Percentiles rank a stretch among this genome's conserved stretches.
These are phyloP conservation scores for Mortierella sp. DNA, from an alignment of 371 early-diverging fungal species.

Conservation along the genomic window DNA sequence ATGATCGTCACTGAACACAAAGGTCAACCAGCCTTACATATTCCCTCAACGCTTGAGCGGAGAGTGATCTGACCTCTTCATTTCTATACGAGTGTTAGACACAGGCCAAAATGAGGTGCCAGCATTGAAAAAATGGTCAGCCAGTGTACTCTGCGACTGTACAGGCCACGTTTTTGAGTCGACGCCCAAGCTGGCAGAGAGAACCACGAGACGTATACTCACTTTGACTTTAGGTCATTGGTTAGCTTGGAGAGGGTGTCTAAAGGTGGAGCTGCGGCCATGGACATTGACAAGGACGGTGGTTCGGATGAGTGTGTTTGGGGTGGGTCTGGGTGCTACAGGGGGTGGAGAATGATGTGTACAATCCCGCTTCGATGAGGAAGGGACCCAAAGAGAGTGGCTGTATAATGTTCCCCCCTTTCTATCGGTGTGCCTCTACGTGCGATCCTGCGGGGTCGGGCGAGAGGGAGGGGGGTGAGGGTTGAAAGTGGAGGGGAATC, in stretches of 20 bases:
- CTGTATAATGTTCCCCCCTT: no score
- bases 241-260: constrained; percentile 47
- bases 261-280: constrained; percentile 46
- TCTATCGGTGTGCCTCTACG: no score
- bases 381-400: neutral
- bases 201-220: no score
- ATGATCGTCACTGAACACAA: neutral
- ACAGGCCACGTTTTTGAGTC: no score
- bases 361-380: neutral
- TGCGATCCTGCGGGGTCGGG: no score
- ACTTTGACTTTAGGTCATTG: constrained; percentile 41
- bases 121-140: neutral
- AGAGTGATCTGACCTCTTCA: constrained; percentile 41
- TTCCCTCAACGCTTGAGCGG: constrained; percentile 47
- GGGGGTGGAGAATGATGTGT: neutral
- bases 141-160: neutral
- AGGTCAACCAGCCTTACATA: constrained; percentile 25
- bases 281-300: constrained; percentile 25
- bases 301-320: neutral
- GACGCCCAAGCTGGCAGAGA: no score
- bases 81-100: constrained; percentile 17
- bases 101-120: neutral
- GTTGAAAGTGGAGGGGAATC: no score
- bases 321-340: neutral
- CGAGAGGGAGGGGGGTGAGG: no score